Conservation (phyloP, 805 yeast genomes). For the Candida ponderosae region DNA sequence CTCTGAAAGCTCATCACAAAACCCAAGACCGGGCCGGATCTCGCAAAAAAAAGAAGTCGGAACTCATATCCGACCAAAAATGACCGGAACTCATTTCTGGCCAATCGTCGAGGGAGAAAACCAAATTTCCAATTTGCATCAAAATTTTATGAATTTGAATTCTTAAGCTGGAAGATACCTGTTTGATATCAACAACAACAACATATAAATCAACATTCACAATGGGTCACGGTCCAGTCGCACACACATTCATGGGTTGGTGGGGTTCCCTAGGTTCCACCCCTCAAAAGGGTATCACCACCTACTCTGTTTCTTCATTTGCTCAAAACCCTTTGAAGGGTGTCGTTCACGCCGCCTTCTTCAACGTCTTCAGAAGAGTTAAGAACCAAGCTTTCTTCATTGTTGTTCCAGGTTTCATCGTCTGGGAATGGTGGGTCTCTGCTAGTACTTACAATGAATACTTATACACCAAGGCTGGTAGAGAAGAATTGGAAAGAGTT, state of each 20-base stretch:
- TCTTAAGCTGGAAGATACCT: too few species aligned
- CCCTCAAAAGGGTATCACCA: conserved; percentile 76
- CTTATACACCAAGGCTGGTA: conserved; percentile 96
- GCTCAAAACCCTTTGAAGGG: conserved; percentile 93
- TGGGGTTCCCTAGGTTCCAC: conserved; percentile 92
- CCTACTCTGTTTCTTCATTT: conserved; percentile 87
- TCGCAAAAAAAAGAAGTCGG: too few species aligned
- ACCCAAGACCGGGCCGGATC: too few species aligned
- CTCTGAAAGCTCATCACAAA: too few species aligned
- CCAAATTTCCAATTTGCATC: too few species aligned
- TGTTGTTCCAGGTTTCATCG: conserved; percentile 66
- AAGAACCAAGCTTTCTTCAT: conserved; percentile 77
- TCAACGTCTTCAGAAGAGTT: conserved; percentile 92
- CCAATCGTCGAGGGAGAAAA: too few species aligned
- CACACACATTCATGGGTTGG: conserved; percentile 89
- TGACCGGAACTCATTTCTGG: too few species aligned
- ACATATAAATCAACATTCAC: conserved; percentile 10
- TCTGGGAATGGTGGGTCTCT: conserved; percentile 81
- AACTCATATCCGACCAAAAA: too few species aligned
- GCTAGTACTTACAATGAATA: conserved; percentile 88
- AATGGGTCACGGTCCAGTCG: conserved; percentile 66
- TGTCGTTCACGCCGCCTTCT: conserved; percentile 73
- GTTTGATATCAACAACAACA: too few species aligned
- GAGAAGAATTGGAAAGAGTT: conserved; percentile 78
- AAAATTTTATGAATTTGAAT: too few species aligned